A percentile compares a stretch with the other conserved stretches of the same genome.
Conservation (phyloP, 2,329 filamentous ascomycete species). For the Alternaria burnsii region DNA sequence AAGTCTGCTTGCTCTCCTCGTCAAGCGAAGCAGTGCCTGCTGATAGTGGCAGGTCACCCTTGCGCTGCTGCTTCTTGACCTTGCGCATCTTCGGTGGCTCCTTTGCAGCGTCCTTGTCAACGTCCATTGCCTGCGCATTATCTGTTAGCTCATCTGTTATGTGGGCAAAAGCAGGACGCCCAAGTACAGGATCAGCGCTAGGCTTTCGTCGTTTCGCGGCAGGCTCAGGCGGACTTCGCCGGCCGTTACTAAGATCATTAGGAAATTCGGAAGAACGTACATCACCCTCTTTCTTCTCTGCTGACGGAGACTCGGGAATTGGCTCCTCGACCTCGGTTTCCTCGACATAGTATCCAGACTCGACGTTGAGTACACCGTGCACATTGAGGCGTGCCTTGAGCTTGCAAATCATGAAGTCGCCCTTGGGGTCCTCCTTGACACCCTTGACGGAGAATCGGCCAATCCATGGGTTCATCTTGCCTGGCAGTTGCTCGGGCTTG, state of each 20-base stretch:
- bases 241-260: constrained; percentile 31
- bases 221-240: constrained; percentile 33
- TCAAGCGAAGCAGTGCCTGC: constrained; percentile 85
- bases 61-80: constrained; percentile 99
- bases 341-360: constrained; percentile 97
- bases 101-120: constrained; percentile 49
- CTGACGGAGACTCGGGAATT: constrained; percentile 72
- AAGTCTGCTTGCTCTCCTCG: constrained; percentile 68
- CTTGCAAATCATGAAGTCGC: constrained; percentile 99
- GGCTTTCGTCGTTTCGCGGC: constrained; percentile 46
- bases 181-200: constrained; percentile 33
- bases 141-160: constrained; percentile 39
- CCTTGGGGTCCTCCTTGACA: constrained; percentile 90
- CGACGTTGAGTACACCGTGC: constrained; percentile 94
- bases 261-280: constrained; percentile 63
- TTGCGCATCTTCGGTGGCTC: constrained; percentile 83
- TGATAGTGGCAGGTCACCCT: constrained; percentile 90
- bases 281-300: constrained; percentile 70
- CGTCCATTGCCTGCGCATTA: constrained; percentile 50
- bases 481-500: constrained; percentile 84
- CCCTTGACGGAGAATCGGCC: constrained; percentile 98
- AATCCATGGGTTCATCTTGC: constrained; percentile 93
- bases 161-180: constrained; percentile 37
- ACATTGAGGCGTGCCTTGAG: constrained; percentile 97
- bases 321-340: constrained; percentile 97